A percentile compares a stretch with the other conserved stretches of the same genome.
These are phyloP conservation scores for Alectoria sarmentosa DNA, from an alignment of 495 filamentous ascomycete genomes.

Conservation along the genomic window DNA sequence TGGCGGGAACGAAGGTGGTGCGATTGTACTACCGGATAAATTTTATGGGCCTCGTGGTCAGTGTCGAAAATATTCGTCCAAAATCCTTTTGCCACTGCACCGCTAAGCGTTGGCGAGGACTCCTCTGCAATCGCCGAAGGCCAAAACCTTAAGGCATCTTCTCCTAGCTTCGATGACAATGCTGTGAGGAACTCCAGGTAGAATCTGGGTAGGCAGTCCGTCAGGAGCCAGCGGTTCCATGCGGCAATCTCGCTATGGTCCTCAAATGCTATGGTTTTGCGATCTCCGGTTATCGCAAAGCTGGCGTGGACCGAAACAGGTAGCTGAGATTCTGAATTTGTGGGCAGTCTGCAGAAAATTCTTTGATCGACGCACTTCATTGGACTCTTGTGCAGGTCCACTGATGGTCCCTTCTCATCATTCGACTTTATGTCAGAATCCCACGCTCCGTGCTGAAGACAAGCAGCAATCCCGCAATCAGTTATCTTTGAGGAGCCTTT, in stretches of 20 bases:
- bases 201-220: slow-evolving; percentile 28
- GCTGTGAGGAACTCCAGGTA: slow-evolving; percentile 33
- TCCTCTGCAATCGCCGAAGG: slow-evolving; percentile 18
- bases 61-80: slow-evolving; percentile 10
- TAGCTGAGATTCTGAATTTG: slow-evolving; percentile 27
- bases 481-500: slow-evolving; percentile 29
- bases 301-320: slow-evolving; percentile 31
- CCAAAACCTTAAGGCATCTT: slow-evolving; percentile 33
- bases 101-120: slow-evolving; percentile 13
- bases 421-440: not conserved
- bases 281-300: slow-evolving; percentile 34
- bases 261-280: slow-evolving; percentile 29
- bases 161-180: slow-evolving; percentile 24
- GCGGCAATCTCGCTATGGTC: slow-evolving; percentile 21
- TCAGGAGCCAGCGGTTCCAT: slow-evolving; percentile 39
- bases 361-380: slow-evolving; percentile 20
- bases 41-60: slow-evolving; percentile 10
- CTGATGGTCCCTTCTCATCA: not conserved
- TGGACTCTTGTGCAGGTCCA: not conserved
- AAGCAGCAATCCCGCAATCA: slow-evolving; percentile 35
- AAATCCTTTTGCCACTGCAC: slow-evolving; percentile 20
- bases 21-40: slow-evolving; percentile 18
- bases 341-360: slow-evolving; percentile 34
- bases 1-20: not conserved
- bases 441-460: not conserved